Evolutionary conservation across 331 rosid species (phyloP), one percentile per base, ranked within the genome.

Genomic region (Saraca asoca): DNA sequence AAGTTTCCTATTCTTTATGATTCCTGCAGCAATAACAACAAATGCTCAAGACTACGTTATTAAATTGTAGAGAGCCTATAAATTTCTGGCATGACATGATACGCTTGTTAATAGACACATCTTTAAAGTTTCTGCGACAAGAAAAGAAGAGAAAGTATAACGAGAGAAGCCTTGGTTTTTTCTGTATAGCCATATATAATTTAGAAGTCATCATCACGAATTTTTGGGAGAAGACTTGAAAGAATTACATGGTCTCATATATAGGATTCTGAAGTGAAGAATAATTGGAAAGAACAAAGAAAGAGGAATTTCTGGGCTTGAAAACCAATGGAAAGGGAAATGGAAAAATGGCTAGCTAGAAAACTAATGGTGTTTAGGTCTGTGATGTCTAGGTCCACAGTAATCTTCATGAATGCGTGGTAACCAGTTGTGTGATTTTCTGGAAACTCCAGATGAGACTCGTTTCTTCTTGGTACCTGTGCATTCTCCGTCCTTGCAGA

Each of bases 341-440:
- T n/a, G n/a, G n/a, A n/a, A n/a, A n/a, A n/a, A n/a, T n/a, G n/a
- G n/a, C n/a, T n/a, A n/a, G n/a, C n/a, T 50, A 53, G 8, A 55
- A 37, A 72, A 37, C 71, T 78, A 88, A 70, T 91, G 87, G 73
- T 91, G 91, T 61, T 66, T 81, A 76, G 87, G 70, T 83, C 77
- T 84, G 70, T 91, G 97, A 5, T 71, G 72, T 75, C 91, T 84
- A 73, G 94, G 95, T 68, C 93, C 89, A 70, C 64, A 78, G 62
- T 88, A 88, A 84, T 91, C 95, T 80, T 88, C 97, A 75, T 91
- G 91, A 67, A 91, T 72, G 75, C 74, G 62, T 59, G 96, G 88
- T 62, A 86, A 79, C 73, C 78, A 79, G 62, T 86, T 71, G 72
- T 79, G 64, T 52, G 91, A 59, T 79, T 82, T 86, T 80, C 73